Evolutionary conservation across 2,329 filamentous ascomycete species (phyloP), one percentile per base, ranked within the genome.

Genomic region (Botryotinia narcissicola): DNA sequence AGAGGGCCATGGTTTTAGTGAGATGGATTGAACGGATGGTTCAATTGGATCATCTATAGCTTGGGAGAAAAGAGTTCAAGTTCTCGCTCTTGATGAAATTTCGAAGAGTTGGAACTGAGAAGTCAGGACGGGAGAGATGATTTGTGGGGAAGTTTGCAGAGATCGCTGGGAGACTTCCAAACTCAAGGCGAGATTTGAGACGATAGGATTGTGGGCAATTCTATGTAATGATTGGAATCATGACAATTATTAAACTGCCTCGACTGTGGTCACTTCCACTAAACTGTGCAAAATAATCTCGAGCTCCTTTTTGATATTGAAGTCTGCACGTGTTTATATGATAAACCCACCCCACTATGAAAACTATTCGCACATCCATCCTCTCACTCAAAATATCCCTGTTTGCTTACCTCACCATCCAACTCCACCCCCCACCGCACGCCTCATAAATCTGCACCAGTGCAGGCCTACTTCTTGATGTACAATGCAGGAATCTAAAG

Each of bases 401-500:
- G 64, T n/a, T 32, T 48, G 66, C 66, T 68, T 68, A 68, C 48
- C 35, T 69, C 37, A 57, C 51, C 66, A 69, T 32, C 48, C 37
- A 42, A 42, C 48, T 57, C 48, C 66, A 68, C 64, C 35, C 66
- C 54, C 64, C 22, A 68, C 48, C 32, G 25, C 66, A 20, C n/a
- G 48, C 66, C 66, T 69, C 35, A 68, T 20, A 69, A 69, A 69
- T 69, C 66, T 71, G 57, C 69, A 70, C 20, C 20, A 32, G 67
- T 42, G 20, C 48, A 70, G 25, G 37, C 25, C 29, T 25, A 40
- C 57, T 51, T 73, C 37, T 44, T 35, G 5, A 57, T 57, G 14
- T 57, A 44, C 20, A 25, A 61, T 48, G 68, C 73, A 67, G 40
- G 66, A 69, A 69, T 25, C 48, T 29, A 22, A 46, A 62, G 2